These are phyloP conservation scores for Pelargonium australe DNA, from an alignment of 441 rosid species.

Conservation along the genomic window DNA sequence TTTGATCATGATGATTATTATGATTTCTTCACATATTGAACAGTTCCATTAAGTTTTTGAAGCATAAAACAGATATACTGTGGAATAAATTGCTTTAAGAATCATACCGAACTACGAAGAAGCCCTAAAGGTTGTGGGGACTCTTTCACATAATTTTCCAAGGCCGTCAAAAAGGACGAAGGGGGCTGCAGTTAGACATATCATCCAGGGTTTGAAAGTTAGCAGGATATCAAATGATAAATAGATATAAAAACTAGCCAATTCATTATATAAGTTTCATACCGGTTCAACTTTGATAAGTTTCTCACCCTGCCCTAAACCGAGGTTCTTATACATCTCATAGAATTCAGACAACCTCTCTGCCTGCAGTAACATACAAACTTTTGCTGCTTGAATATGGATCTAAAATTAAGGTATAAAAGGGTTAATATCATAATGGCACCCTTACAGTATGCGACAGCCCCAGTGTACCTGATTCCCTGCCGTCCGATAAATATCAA, in stretches of 20 bases:
- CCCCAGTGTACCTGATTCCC: conserved; percentile 31
- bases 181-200: conserved; percentile 35
- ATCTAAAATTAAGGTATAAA: not conserved
- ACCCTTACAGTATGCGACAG: not conserved
- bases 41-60: not conserved
- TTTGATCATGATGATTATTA: no score
- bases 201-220: conserved; percentile 10
- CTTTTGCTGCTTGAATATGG: not conserved
- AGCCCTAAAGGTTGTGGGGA: conserved; percentile 24
- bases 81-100: not conserved
- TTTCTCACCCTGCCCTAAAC: conserved; percentile 29
- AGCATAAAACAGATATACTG: not conserved
- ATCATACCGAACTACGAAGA: conserved; percentile 23
- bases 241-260: not conserved
- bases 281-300: conserved; percentile 40
- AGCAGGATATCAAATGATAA: not conserved
- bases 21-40: no score
- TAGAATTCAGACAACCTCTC: conserved; percentile 36
- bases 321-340: conserved; percentile 37
- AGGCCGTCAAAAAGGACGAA: conserved; percentile 33
- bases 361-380: conserved; percentile 29
- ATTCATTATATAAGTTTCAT: not conserved
- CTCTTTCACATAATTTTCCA: conserved; percentile 45
- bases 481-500: conserved; percentile 45
- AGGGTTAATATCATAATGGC: not conserved